Evolutionary conservation across 176 grass and related monocot genomes (phyloP).

Genomic region (Tillandsia leiboldiana): DNA sequence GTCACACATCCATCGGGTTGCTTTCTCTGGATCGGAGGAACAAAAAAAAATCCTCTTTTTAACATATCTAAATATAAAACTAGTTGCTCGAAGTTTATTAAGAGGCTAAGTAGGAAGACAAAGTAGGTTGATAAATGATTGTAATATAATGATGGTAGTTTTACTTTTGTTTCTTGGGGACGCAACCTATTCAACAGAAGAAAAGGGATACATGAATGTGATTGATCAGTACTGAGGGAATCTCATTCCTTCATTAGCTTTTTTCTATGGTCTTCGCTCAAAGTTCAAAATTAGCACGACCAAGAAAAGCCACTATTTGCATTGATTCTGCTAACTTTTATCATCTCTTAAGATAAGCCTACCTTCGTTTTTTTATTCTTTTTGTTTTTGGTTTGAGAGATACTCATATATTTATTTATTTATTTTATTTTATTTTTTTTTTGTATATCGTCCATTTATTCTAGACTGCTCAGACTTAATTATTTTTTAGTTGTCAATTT

Average conservation of each 20-base stretch:
- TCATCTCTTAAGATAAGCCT: too few relatives aligned
- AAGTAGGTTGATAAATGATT: background rate
- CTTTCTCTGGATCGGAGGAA: too few relatives aligned
- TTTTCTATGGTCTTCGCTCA: background rate
- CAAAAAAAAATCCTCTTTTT: background rate
- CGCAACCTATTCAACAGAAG: background rate
- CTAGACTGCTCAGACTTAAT: too few relatives aligned
- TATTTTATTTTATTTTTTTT: too few relatives aligned
- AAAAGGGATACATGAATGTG: background rate
- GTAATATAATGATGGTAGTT: background rate
- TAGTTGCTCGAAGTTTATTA: background rate
- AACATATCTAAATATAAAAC: background rate
- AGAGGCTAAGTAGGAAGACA: background rate
- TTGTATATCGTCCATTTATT: too few relatives aligned
- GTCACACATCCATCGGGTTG: too few relatives aligned
- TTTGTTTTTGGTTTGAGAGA: too few relatives aligned
- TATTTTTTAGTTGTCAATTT: too few relatives aligned
- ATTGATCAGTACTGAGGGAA: background rate
- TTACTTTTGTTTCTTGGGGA: slow-evolving; percentile 1
- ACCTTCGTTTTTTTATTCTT: too few relatives aligned
- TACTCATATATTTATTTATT: too few relatives aligned
- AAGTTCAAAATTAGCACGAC: background rate
- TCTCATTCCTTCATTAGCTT: background rate
- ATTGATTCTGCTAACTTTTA: background rate
- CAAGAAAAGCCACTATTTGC: background rate